These are phyloP conservation scores for Saccharum spontaneum DNA, from an alignment of 176 grass and related monocot genomes.

Conservation along the genomic window DNA sequence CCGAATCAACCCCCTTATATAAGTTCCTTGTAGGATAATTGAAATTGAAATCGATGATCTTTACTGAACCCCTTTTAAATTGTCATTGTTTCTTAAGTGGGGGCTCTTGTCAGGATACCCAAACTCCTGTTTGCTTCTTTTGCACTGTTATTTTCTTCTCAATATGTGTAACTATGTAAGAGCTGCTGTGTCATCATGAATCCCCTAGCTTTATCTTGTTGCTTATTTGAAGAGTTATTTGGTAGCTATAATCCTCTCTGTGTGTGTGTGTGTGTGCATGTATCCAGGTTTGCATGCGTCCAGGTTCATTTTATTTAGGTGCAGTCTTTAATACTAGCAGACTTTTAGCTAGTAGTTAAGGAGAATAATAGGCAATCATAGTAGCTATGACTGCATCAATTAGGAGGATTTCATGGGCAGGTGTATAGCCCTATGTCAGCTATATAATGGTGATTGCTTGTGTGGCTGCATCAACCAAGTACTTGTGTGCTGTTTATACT, in stretches of 20 bases:
- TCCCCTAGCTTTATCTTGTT: conserved; percentile 1
- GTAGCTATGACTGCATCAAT: neutral
- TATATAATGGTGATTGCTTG: neutral
- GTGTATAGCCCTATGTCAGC: neutral
- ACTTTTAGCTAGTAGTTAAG: neutral
- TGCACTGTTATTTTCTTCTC: neutral
- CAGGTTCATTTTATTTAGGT: neutral
- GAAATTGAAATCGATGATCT: neutral
- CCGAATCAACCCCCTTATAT: neutral
- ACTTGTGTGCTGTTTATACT: neutral
- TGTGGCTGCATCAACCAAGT: neutral
- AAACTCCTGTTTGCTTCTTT: neutral
- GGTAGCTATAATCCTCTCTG: neutral
- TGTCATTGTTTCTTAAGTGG: neutral
- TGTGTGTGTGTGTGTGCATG: no score
- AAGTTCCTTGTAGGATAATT: neutral
- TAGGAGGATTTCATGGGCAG: neutral
- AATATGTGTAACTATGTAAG: neutral
- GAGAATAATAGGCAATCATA: neutral
- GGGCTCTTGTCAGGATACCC: conserved; percentile 13
- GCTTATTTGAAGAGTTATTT: conserved; percentile 11
- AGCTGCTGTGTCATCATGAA: neutral
- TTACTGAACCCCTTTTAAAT: neutral
- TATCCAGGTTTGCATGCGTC: neutral
- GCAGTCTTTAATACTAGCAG: neutral